Base-by-base conservation (phyloP, 2,329 filamentous ascomycete species). In the Lecanicillium sp. region DNA sequence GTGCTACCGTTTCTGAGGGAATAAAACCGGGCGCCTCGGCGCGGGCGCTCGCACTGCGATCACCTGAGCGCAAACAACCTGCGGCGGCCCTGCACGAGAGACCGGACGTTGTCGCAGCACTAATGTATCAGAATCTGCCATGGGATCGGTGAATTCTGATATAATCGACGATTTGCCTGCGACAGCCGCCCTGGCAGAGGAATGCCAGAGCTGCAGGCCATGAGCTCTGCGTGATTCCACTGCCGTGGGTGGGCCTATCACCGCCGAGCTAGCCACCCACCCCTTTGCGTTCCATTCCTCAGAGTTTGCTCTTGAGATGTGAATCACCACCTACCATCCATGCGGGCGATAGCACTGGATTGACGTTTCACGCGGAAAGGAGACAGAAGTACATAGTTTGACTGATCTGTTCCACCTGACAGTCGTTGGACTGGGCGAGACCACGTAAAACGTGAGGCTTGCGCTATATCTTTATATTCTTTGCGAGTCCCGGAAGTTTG, bases 341-440 rank as follows among this genome's bases (percentile, higher is more conserved):
- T 20, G 17, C 11, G 24, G 20, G 23, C 3, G 12, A 33, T 10
- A 23, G 20, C 19, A 10, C 10, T 19, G 33, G 27, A 15, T 24
- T 40, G 36, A 40, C 20, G 44, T 47, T 20, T 47, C 27, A 47
- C 37, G 20, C 21, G 42, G 3, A n/a, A 39, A 39, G 11, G n/a
- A 21, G 27, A 20, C 29, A 7, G n/a, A 14, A 5, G 12, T n/a
- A 11, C 15, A 12, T 26, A 24, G n/a, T 41, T 29, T 41, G 38
- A 20, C 38, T 41, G 6, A 26, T 35, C 44, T 40, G 44, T 47
- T 35, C 9, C 37, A 40, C 44, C 26, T 20, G 20, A n/a, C 21
- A 11, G 12, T 47, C 21, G 21, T 5, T 11, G 24, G 3, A 33
- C n/a, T 45, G n/a, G 35, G 14, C 7, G 26, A 19, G n/a, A n/a